phyloP scores from a whole-genome alignment of 345 rosid species.

The Lenwebbia sp. region DNA sequence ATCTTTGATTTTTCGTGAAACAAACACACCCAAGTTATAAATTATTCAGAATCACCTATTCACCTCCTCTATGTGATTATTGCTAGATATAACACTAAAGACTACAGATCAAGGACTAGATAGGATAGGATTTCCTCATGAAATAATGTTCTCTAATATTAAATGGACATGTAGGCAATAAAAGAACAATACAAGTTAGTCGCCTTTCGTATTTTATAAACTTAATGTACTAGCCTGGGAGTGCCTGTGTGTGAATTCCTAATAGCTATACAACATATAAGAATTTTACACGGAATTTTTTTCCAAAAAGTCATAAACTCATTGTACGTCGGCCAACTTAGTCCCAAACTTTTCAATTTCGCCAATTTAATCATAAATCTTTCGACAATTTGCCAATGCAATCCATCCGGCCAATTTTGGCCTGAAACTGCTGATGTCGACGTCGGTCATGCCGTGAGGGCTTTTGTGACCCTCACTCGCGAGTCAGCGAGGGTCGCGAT shows the following conservation, averaged over 20 bases:
- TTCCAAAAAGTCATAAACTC: neutral
- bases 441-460: fast-evolving
- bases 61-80: too few relatives aligned
- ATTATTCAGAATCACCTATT: too few relatives aligned
- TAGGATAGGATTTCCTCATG: neutral
- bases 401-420: fast-evolving
- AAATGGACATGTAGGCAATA: neutral
- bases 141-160: neutral
- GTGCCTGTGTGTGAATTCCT: neutral
- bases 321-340: neutral
- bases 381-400: neutral
- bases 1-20: too few relatives aligned
- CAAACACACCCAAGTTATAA: too few relatives aligned
- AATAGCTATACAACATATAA: neutral
- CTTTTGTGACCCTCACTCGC: fast-evolving
- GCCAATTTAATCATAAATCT: fast-evolving
- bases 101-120: neutral
- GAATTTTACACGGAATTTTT: neutral
- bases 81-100: too few relatives aligned
- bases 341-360: neutral
- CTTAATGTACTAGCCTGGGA: neutral
- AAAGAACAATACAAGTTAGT: neutral
- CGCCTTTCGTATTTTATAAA: neutral
- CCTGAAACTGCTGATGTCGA: fast-evolving
- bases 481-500: too few relatives aligned